Evolutionary conservation across 1,284 basidiomycete genomes (phyloP).

Genomic region (Ceratobasidium sp.): DNA sequence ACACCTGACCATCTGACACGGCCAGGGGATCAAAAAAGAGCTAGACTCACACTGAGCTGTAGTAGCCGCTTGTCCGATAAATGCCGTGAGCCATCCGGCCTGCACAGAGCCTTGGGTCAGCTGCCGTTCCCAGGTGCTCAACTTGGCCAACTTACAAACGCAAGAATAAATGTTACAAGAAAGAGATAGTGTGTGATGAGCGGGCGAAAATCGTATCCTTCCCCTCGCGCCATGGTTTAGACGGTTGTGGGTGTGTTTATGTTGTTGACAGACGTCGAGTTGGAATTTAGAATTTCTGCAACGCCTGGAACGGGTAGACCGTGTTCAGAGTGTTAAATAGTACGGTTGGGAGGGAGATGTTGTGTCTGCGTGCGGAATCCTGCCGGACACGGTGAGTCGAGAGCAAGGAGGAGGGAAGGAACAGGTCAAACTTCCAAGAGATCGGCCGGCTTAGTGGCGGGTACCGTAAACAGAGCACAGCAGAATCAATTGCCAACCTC

Average conservation of each 20-base stretch:
- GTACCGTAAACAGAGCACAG: background rate
- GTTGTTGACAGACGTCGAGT: slow-evolving; percentile 10
- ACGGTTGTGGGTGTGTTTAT: background rate
- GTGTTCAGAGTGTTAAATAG: background rate
- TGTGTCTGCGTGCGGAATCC: slow-evolving; percentile 4
- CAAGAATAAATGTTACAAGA: slow-evolving; percentile 78
- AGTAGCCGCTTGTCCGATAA: slow-evolving; percentile 79
- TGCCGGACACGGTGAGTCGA: slow-evolving; percentile 24
- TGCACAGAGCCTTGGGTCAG: slow-evolving; percentile 48
- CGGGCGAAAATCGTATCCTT: slow-evolving; percentile 45
- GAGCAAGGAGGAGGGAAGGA: background rate
- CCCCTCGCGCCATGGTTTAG: slow-evolving; percentile 41
- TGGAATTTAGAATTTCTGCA: slow-evolving; percentile 21
- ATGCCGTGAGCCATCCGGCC: slow-evolving; percentile 92
- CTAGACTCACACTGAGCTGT: slow-evolving; percentile 65
- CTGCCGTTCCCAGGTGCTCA: background rate
- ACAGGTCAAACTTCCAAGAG: slow-evolving; percentile 25
- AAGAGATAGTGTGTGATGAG: slow-evolving; percentile 57
- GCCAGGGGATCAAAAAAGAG: slow-evolving; percentile 43
- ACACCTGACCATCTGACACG: slow-evolving; percentile 13
- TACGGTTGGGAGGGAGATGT: background rate
- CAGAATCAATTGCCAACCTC: background rate
- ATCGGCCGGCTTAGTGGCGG: slow-evolving; percentile 11
- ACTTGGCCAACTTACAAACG: slow-evolving; percentile 62
- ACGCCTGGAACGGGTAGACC: background rate